A percentile compares a stretch with the other conserved stretches of the same genome.
Conservation (phyloP, 148 eudicot genomes). For the Rhododendron vialii region DNA sequence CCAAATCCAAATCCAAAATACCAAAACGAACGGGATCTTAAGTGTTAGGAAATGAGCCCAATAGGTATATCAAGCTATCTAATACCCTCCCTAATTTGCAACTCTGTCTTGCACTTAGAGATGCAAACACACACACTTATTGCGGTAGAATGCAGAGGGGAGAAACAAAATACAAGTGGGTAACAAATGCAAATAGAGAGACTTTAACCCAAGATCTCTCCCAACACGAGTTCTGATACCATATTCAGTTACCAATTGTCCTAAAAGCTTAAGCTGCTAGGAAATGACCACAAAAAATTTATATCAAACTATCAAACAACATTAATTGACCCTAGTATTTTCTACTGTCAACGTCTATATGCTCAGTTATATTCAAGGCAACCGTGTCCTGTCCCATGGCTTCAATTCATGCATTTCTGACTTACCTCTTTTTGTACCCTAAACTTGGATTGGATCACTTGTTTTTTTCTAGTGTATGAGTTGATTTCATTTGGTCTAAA, state of each 20-base stretch:
- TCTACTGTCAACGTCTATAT: not conserved
- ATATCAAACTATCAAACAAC: not conserved
- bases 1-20: too few species aligned
- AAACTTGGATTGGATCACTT: not conserved
- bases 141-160: not conserved
- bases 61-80: not conserved
- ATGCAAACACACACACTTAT: not conserved
- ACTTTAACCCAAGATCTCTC: not conserved
- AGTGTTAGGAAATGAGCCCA: not conserved
- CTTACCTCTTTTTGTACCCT: not conserved
- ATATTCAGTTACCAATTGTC: not conserved
- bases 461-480: not conserved
- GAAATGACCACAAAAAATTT: not conserved
- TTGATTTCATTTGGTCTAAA: not conserved
- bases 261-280: not conserved
- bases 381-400: not conserved
- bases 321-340: not conserved
- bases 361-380: not conserved
- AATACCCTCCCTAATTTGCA: not conserved
- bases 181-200: not conserved
- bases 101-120: not conserved
- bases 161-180: not conserved
- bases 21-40: not conserved
- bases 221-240: not conserved
- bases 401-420: not conserved